A percentile compares a stretch with the other conserved stretches of the same genome.
These are phyloP conservation scores for Gynostemma pentaphyllum DNA, from an alignment of 306 rosid species.

Conservation along the genomic window DNA sequence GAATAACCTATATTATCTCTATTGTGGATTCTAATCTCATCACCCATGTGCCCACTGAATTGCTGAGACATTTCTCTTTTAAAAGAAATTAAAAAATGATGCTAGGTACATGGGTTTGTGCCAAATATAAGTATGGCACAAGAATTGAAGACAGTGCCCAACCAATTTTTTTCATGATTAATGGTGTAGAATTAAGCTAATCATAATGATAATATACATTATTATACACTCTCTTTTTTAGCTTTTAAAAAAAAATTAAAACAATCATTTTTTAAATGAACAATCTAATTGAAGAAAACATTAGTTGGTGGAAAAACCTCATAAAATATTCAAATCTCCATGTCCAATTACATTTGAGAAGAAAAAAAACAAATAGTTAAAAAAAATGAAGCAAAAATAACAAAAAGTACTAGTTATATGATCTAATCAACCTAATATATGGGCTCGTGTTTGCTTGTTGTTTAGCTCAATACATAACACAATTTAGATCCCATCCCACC, in stretches of 20 bases:
- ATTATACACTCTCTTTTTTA: not conserved
- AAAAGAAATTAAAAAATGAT: not conserved
- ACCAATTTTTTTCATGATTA: not conserved
- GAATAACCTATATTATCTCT: conserved; percentile 3
- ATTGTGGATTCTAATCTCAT: conserved; percentile 2
- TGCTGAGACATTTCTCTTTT: not conserved
- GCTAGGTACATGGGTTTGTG: not conserved
- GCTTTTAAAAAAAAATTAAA: not conserved
- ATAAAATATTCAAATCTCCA: too few species aligned
- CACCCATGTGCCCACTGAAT: conserved; percentile 4
- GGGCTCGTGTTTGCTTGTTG: conserved; percentile 2
- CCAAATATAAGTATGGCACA: not conserved
- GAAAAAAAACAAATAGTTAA: too few species aligned
- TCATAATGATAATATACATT: not conserved
- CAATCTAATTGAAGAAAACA: too few species aligned
- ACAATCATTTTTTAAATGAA: not conserved
- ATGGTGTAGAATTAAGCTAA: not conserved
- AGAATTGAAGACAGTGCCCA: not conserved
- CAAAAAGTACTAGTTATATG: conserved; percentile 14
- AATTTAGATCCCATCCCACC: conserved; percentile 33
- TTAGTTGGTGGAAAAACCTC: too few species aligned
- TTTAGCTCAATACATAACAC: conserved; percentile 15
- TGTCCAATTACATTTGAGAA: too few species aligned
- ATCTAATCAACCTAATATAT: conserved; percentile 16
- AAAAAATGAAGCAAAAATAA: conserved; percentile 16